These are phyloP conservation scores for Alternaria conjuncta DNA, from an alignment of 2,329 filamentous ascomycete genomes.

Conservation along the genomic window DNA sequence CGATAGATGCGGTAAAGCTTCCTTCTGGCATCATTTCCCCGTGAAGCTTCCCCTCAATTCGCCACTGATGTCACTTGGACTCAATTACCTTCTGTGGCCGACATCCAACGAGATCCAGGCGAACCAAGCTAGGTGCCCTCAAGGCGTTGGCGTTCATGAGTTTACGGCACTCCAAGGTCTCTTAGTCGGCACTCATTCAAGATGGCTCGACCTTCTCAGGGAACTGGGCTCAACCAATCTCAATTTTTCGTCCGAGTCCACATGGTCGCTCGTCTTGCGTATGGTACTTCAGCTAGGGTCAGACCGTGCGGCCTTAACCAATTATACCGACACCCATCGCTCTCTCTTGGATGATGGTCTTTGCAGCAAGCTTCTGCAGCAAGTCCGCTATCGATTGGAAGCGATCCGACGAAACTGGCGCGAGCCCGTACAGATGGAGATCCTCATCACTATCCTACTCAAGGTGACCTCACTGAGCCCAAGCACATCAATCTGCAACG, in stretches of 20 bases:
- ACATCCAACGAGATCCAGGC: slow-evolving; percentile 64
- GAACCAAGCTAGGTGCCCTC: slow-evolving; percentile 57
- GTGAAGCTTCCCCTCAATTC: slow-evolving; percentile 49
- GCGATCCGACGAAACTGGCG: slow-evolving; percentile 63
- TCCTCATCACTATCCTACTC: slow-evolving; percentile 60
- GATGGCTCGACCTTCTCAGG: slow-evolving; percentile 58
- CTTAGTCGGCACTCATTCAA: slow-evolving; percentile 53
- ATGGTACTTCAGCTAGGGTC: slow-evolving; percentile 65
- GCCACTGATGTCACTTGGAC: slow-evolving; percentile 27
- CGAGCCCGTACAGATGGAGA: slow-evolving; percentile 65
- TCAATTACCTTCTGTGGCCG: slow-evolving; percentile 41
- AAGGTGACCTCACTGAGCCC: slow-evolving; percentile 46
- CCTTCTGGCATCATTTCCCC: slow-evolving; percentile 56
- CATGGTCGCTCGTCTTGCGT: slow-evolving; percentile 58
- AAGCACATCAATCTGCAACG: slow-evolving; percentile 14
- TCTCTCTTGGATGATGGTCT: slow-evolving; percentile 60
- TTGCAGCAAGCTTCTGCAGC: slow-evolving; percentile 55
- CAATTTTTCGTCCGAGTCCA: slow-evolving; percentile 65
- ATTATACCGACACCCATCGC: slow-evolving; percentile 54
- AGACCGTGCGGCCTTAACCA: slow-evolving; percentile 18
- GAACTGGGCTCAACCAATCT: slow-evolving; percentile 62
- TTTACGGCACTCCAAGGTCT: slow-evolving; percentile 60
- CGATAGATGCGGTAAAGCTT: slow-evolving; percentile 37
- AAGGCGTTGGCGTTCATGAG: slow-evolving; percentile 58
- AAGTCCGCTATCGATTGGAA: slow-evolving; percentile 56